These are phyloP conservation scores for Dicorynia guianensis DNA, from an alignment of 306 rosid species.

Conservation along the genomic window DNA sequence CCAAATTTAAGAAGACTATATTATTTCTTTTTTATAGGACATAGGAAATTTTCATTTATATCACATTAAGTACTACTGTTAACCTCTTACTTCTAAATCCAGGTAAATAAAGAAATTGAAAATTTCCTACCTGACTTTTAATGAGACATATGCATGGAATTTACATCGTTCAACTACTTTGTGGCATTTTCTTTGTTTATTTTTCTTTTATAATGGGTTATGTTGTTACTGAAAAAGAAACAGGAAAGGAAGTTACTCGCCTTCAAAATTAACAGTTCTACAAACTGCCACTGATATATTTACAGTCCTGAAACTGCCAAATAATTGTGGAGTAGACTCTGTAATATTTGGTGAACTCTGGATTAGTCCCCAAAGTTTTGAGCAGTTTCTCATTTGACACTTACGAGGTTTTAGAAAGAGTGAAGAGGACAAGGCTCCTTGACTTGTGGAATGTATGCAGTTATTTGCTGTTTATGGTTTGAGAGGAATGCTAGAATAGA, in stretches of 20 bases:
- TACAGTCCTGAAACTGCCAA: too few relatives aligned
- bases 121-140: background rate
- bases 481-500: too few relatives aligned
- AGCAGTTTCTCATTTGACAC: too few relatives aligned
- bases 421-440: too few relatives aligned
- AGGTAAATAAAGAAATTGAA: background rate
- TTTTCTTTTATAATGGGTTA: background rate
- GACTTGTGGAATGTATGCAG: too few relatives aligned
- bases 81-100: background rate
- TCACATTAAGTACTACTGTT: background rate
- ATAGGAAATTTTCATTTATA: background rate
- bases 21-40: background rate
- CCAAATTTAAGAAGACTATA: background rate
- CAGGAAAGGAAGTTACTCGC: background rate
- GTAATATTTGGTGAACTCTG: too few relatives aligned
- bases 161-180: background rate
- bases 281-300: background rate
- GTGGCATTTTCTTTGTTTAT: too few relatives aligned
- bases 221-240: background rate
- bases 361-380: too few relatives aligned
- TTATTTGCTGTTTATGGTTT: too few relatives aligned
- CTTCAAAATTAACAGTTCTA: background rate
- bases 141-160: background rate
- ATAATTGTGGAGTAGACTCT: too few relatives aligned
- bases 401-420: too few relatives aligned